These are phyloP conservation scores for Lablab purpureus DNA, from an alignment of 306 rosid species.

Conservation along the genomic window DNA sequence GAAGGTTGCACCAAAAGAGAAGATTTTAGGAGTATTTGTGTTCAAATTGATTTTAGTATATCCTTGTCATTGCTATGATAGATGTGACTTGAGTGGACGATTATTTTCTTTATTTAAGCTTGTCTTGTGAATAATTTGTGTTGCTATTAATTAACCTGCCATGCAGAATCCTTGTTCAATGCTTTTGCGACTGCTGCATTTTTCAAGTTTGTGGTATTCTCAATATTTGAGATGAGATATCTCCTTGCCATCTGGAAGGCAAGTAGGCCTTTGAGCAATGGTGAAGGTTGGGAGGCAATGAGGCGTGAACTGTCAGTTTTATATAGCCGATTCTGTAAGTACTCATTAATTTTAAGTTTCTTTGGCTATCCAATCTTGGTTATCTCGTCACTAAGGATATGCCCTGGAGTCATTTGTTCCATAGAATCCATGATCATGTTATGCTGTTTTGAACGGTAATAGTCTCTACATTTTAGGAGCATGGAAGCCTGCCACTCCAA, in stretches of 20 bases:
- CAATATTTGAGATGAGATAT: constrained; percentile 99
- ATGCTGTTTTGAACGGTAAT: neutral
- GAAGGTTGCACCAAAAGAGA: neutral
- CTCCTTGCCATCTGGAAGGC: constrained; percentile 99
- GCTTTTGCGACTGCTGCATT: constrained; percentile 99
- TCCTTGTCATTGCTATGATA: constrained; percentile 13
- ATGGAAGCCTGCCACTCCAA: neutral
- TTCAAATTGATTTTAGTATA: constrained; percentile 16
- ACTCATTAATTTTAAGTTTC: constrained; percentile 4
- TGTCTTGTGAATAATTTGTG: constrained; percentile 35
- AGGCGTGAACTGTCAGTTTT: constrained; percentile 97
- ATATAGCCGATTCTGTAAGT: constrained; percentile 98
- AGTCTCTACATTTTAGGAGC: neutral
- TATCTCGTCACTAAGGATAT: constrained; percentile 24
- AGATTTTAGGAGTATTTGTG: constrained; percentile 13
- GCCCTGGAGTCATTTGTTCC: constrained; percentile 19
- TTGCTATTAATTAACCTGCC: constrained; percentile 39
- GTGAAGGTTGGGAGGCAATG: constrained; percentile 99
- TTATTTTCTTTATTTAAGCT: constrained; percentile 29
- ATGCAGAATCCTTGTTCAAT: constrained; percentile 90
- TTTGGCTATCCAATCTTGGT: constrained; percentile 28
- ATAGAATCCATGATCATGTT: constrained; percentile 10
- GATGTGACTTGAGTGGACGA: constrained; percentile 27
- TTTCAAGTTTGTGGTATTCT: constrained; percentile 97
- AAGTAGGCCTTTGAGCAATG: constrained; percentile 82